Percentiles rank a stretch among this genome's conserved stretches.
These are phyloP conservation scores for Penicillium sp. DNA, from an alignment of 2,329 filamentous ascomycete species.

Conservation along the genomic window DNA sequence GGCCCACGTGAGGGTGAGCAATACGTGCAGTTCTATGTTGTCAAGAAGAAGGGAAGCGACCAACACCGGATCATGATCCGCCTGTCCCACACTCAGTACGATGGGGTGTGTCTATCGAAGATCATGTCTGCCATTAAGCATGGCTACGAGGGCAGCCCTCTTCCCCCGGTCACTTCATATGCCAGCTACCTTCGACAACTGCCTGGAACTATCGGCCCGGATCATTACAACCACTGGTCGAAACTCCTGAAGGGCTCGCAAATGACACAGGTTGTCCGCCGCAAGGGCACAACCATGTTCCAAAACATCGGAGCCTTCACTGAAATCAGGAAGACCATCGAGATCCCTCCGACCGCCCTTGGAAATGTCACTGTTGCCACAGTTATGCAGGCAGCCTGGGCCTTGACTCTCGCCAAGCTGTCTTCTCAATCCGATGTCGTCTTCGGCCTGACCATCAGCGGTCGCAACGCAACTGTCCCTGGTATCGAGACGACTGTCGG, in stretches of 20 bases:
- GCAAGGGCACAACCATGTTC: slow-evolving; percentile 35
- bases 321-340: slow-evolving; percentile 36
- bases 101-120: slow-evolving; percentile 65
- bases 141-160: slow-evolving; percentile 48
- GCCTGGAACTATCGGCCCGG: slow-evolving; percentile 40
- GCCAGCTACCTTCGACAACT: slow-evolving; percentile 48
- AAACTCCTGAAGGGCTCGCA: slow-evolving; percentile 58
- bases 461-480: slow-evolving; percentile 60
- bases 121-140: slow-evolving; percentile 62
- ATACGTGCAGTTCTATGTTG: slow-evolving; percentile 61
- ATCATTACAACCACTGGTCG: slow-evolving; percentile 62
- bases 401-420: slow-evolving; percentile 60
- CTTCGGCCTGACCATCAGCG: slow-evolving; percentile 67
- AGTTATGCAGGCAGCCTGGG: slow-evolving; percentile 68
- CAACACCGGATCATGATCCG: slow-evolving; percentile 57
- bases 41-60: slow-evolving; percentile 44
- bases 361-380: slow-evolving; percentile 63
- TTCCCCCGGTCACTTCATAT: slow-evolving; percentile 45
- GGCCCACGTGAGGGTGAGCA: slow-evolving; percentile 59
- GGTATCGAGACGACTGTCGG: slow-evolving; percentile 60
- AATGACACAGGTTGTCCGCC: slow-evolving; percentile 46
- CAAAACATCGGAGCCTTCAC: slow-evolving; percentile 37
- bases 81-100: slow-evolving; percentile 69
- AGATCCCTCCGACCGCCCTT: slow-evolving; percentile 47
- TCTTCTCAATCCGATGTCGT: slow-evolving; percentile 57